Conservation (phyloP, 2,329 filamentous ascomycete genomes). For the Fusarium sp. region DNA sequence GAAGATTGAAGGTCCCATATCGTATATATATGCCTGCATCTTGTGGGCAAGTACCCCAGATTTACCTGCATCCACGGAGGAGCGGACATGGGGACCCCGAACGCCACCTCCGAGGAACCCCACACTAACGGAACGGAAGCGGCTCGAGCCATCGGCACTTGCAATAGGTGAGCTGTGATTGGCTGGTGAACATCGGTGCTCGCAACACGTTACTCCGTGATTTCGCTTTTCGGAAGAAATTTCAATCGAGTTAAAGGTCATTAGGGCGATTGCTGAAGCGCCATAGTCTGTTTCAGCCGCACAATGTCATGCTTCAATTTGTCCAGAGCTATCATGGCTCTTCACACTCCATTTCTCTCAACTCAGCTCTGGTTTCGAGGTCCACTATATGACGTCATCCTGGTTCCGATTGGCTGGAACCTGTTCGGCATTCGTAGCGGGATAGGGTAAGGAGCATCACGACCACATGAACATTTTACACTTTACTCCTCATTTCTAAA, state of each 20-base stretch:
- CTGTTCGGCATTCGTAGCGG: not conserved
- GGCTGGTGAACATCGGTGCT: not conserved
- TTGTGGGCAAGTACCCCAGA: not conserved
- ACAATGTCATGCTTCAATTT: not conserved
- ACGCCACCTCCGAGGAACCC: slow-evolving; percentile 1
- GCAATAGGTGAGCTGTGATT: not conserved
- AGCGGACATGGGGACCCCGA: not conserved
- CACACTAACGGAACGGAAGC: slow-evolving; percentile 4
- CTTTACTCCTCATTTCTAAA: too few relatives aligned
- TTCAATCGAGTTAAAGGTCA: not conserved
- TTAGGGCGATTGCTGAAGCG: not conserved
- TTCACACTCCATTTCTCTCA: not conserved
- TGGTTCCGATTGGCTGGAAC: not conserved
- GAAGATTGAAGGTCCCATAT: not conserved
- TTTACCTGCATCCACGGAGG: not conserved
- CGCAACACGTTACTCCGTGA: not conserved
- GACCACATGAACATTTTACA: too few relatives aligned
- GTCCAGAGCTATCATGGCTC: not conserved
- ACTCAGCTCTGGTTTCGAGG: not conserved
- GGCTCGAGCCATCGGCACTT: not conserved
- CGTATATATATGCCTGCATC: not conserved
- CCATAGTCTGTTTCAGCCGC: not conserved
- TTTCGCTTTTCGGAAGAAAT: not conserved
- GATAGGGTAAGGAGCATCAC: too few relatives aligned
- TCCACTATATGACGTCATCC: not conserved